Percentiles rank a stretch among this genome's conserved stretches.
Conservation (phyloP, 805 yeast species). For the Torulaspora maleeae region DNA sequence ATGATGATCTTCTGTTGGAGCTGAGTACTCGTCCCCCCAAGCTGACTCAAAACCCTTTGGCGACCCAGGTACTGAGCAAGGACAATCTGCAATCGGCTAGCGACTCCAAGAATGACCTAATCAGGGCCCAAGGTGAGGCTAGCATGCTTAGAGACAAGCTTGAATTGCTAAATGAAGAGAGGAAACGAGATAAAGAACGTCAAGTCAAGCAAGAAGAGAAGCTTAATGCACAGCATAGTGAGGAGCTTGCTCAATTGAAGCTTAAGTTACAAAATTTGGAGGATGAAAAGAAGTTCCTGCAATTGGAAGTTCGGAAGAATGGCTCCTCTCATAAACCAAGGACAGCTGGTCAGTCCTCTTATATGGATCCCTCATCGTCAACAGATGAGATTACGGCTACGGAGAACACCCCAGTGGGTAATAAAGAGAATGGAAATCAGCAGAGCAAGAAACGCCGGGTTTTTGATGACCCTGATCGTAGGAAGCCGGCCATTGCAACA, state of each 20-base stretch:
- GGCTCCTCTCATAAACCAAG: constrained; percentile 15
- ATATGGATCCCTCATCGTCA: constrained; percentile 4
- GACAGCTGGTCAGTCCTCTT: constrained; percentile 6
- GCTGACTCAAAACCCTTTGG: constrained; percentile 1
- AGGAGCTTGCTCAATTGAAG: constrained; percentile 40
- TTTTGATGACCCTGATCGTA: constrained; percentile 7
- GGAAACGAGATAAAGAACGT: constrained; percentile 37
- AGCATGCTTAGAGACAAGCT: constrained; percentile 69
- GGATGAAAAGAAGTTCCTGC: constrained; percentile 53
- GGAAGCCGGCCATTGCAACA: constrained; percentile 15
- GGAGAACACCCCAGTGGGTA: background rate
- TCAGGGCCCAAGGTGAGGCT: constrained; percentile 70
- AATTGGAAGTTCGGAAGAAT: constrained; percentile 42
- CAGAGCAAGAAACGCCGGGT: constrained; percentile 14
- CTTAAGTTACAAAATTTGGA: constrained; percentile 43
- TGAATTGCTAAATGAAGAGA: constrained; percentile 41
- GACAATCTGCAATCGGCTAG: background rate
- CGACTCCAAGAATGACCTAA: constrained; percentile 31
- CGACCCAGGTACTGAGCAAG: background rate
- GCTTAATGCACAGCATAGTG: constrained; percentile 18
- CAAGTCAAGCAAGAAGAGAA: constrained; percentile 29
- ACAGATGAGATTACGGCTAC: constrained; percentile 10
- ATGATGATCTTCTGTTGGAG: constrained; percentile 45
- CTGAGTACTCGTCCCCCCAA: constrained; percentile 41
- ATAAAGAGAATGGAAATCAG: background rate